Percentiles rank a stretch among this genome's conserved stretches.
Evolutionary conservation across 192 early-diverging fungal genomes (phyloP).

Genomic region (Linnemannia zychae): DNA sequence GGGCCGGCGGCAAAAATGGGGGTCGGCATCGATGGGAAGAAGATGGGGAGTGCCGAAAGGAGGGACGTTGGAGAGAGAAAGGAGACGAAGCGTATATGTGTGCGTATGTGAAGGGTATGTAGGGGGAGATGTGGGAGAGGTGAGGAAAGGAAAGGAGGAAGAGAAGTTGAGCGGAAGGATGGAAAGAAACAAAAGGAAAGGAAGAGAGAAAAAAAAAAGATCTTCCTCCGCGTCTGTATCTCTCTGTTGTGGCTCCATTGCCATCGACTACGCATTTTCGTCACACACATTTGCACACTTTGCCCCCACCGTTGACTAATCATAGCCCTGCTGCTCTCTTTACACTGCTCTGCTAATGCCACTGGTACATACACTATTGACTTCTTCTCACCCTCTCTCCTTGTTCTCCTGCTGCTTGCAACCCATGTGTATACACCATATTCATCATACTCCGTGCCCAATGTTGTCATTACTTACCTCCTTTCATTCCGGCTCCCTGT

Average conservation of each 20-base stretch:
- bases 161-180: background rate
- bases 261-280: constrained; percentile 8
- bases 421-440: background rate
- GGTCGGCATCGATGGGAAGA: constrained; percentile 8
- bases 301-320: background rate
- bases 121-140: background rate
- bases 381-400: background rate
- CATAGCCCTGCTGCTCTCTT: background rate
- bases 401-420: background rate
- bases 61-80: background rate
- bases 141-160: background rate
- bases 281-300: background rate
- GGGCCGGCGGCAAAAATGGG: constrained; percentile 22
- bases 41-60: background rate
- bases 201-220: background rate
- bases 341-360: background rate
- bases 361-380: background rate
- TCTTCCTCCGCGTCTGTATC: no score
- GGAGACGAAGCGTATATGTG: background rate
- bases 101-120: background rate
- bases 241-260: background rate
- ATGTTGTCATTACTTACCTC: background rate
- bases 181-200: background rate
- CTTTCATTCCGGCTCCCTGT: background rate
- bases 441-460: background rate